Conservation (phyloP, 2,329 filamentous ascomycete genomes). For the Lasiodiplodia citricola region DNA sequence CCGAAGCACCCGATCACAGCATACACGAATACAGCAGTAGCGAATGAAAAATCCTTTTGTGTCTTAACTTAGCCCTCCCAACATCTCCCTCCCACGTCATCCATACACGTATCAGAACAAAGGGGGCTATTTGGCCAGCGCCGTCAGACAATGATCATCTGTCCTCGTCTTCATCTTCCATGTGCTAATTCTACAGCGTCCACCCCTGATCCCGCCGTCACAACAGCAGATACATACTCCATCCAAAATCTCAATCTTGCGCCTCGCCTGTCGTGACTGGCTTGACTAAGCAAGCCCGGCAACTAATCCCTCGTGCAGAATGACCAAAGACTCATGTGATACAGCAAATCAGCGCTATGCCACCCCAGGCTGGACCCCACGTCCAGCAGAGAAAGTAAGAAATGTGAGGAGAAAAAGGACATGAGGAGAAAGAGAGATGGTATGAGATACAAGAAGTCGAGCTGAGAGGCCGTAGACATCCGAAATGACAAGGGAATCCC, state of each 20-base stretch:
- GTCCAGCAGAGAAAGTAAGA: constrained; percentile 14
- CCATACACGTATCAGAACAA: constrained; percentile 14
- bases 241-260: not conserved
- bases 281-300: constrained; percentile 13
- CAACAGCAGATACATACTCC: constrained; percentile 4
- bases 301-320: not conserved
- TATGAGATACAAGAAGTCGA: constrained; percentile 25
- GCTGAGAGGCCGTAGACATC: constrained; percentile 12
- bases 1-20: not conserved
- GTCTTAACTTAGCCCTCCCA: not conserved
- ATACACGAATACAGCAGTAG: not conserved
- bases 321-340: constrained; percentile 12
- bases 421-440: not conserved
- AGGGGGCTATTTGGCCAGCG: not conserved
- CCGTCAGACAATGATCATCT: constrained; percentile 16
- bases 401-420: not conserved
- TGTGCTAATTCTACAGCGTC: constrained; percentile 20
- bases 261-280: constrained; percentile 12
- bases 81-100: constrained; percentile 10
- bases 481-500: constrained; percentile 3
- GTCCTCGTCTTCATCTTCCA: constrained; percentile 15
- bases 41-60: constrained; percentile 1
- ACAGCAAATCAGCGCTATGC: constrained; percentile 21
- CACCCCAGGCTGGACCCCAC: not conserved
- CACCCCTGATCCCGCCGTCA: not conserved